A percentile compares a stretch with the other conserved stretches of the same genome.
These are phyloP conservation scores for Biscogniauxia marginata DNA, from an alignment of 2,329 filamentous ascomycete species.

Conservation along the genomic window DNA sequence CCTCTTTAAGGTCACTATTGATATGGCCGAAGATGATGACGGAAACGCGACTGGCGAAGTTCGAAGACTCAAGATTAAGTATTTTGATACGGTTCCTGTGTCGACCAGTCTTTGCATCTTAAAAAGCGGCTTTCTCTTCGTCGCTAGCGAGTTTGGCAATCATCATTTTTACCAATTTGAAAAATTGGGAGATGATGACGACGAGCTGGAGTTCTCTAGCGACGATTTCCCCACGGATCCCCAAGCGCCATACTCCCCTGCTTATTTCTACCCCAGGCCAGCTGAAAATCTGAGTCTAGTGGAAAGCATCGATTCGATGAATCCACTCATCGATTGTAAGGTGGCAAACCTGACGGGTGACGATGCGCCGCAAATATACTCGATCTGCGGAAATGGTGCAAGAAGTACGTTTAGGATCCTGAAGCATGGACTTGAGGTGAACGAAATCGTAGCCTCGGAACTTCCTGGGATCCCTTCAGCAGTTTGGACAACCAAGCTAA, in stretches of 20 bases:
- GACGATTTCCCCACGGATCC: slow-evolving; percentile 79
- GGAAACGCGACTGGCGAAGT: slow-evolving; percentile 81
- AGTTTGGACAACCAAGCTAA: slow-evolving; percentile 94
- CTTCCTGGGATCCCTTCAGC: slow-evolving; percentile 83
- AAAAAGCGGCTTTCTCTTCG: slow-evolving; percentile 93
- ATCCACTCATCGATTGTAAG: slow-evolving; percentile 87
- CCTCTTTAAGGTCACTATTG: slow-evolving; percentile 92
- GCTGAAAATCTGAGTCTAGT: slow-evolving; percentile 81
- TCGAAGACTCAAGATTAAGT: slow-evolving; percentile 84
- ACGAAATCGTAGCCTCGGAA: slow-evolving; percentile 93
- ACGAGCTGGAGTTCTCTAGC: slow-evolving; percentile 82
- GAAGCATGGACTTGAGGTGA: slow-evolving; percentile 89
- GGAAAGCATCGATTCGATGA: slow-evolving; percentile 83
- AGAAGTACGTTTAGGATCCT: slow-evolving; percentile 88
- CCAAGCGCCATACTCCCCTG: slow-evolving; percentile 67
- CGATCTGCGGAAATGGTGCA: slow-evolving; percentile 83
- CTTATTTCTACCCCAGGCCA: slow-evolving; percentile 80
- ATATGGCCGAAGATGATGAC: slow-evolving; percentile 80
- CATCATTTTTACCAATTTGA: slow-evolving; percentile 97
- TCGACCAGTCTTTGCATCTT: slow-evolving; percentile 86
- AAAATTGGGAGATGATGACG: slow-evolving; percentile 92
- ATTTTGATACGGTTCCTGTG: slow-evolving; percentile 93
- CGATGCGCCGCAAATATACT: slow-evolving; percentile 95
- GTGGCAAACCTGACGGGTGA: slow-evolving; percentile 88
- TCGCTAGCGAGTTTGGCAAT: slow-evolving; percentile 88